Conservation (phyloP, 176 grass and related monocot species). For the Pontederia paniculata region DNA sequence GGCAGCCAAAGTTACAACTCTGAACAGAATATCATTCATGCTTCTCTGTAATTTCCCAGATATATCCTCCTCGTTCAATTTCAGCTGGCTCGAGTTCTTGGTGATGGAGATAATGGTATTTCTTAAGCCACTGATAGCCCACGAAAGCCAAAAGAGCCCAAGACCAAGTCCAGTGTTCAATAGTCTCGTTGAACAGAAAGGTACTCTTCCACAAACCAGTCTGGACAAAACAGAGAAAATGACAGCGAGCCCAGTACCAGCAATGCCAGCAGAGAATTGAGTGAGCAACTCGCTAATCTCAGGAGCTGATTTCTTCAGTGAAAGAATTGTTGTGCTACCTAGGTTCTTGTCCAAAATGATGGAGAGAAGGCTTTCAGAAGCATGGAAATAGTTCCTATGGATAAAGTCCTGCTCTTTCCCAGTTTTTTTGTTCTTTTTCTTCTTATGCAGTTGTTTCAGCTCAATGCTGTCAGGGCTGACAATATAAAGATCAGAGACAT, state of each 20-base stretch:
- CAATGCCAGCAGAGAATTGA: slow-evolving; percentile 72
- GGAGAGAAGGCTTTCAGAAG: slow-evolving; percentile 64
- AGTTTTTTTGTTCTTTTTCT: slow-evolving; percentile 56
- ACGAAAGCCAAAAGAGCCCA: slow-evolving; percentile 85
- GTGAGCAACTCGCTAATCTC: slow-evolving; percentile 64
- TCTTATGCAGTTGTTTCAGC: slow-evolving; percentile 48
- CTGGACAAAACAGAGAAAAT: slow-evolving; percentile 75
- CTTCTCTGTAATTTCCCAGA: slow-evolving; percentile 38
- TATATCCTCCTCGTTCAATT: slow-evolving; percentile 42
- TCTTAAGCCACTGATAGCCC: slow-evolving; percentile 49
- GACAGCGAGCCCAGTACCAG: slow-evolving; percentile 78
- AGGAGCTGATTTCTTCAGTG: slow-evolving; percentile 52
- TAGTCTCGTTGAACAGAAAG: slow-evolving; percentile 40
- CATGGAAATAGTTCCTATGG: slow-evolving; percentile 61
- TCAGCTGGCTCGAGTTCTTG: slow-evolving; percentile 30
- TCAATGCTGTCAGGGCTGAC: slow-evolving; percentile 30
- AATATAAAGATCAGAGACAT: not conserved
- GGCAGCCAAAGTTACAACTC: slow-evolving; percentile 42
- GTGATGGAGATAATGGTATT: slow-evolving; percentile 47
- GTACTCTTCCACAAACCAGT: slow-evolving; percentile 33
- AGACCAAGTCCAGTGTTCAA: slow-evolving; percentile 68
- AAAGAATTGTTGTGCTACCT: slow-evolving; percentile 25
- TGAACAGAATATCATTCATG: slow-evolving; percentile 54
- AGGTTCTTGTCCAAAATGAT: slow-evolving; percentile 61
- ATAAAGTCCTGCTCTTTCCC: slow-evolving; percentile 47